A percentile compares a stretch with the other conserved stretches of the same genome.
phyloP scores from a whole-genome alignment of 495 filamentous ascomycete species.

The Aspergillus conjunctus region DNA sequence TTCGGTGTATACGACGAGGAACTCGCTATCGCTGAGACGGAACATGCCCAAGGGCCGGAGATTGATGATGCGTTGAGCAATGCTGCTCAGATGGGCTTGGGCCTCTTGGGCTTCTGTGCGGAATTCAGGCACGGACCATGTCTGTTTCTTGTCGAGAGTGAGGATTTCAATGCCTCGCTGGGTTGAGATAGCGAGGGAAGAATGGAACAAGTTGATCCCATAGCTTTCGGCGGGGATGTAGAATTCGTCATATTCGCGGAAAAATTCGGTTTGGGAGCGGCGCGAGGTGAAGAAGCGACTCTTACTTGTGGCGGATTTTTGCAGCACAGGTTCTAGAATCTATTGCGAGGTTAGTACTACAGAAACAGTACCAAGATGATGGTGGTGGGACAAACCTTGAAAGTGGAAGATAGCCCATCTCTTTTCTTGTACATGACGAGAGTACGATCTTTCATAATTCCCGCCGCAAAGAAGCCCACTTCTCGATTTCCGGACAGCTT shows the following conservation, averaged over 20 bases:
- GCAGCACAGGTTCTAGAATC: constrained; percentile 91
- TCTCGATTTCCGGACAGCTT: constrained; percentile 85
- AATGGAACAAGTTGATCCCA: constrained; percentile 93
- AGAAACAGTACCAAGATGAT: neutral
- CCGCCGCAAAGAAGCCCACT: constrained; percentile 93
- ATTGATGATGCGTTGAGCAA: constrained; percentile 75
- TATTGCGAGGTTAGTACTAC: constrained; percentile 23
- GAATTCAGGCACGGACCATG: constrained; percentile 87
- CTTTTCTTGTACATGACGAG: constrained; percentile 96
- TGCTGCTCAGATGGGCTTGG: constrained; percentile 72
- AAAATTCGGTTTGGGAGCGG: constrained; percentile 84
- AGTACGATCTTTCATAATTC: constrained; percentile 93
- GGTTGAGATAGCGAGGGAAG: constrained; percentile 86
- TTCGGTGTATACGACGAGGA: constrained; percentile 90
- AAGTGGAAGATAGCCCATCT: constrained; percentile 85
- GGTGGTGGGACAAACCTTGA: constrained; percentile 59
- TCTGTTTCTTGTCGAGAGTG: constrained; percentile 92
- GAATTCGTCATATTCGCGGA: constrained; percentile 97
- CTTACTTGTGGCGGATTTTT: constrained; percentile 64
- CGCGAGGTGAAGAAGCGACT: constrained; percentile 66
- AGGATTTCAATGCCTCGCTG: constrained; percentile 93
- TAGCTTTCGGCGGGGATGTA: constrained; percentile 97
- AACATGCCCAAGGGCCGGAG: constrained; percentile 95
- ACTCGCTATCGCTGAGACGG: constrained; percentile 88
- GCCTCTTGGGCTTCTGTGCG: constrained; percentile 49